These are phyloP conservation scores for Trichoderma asperelloides DNA, from an alignment of 495 filamentous ascomycete species.

Conservation along the genomic window DNA sequence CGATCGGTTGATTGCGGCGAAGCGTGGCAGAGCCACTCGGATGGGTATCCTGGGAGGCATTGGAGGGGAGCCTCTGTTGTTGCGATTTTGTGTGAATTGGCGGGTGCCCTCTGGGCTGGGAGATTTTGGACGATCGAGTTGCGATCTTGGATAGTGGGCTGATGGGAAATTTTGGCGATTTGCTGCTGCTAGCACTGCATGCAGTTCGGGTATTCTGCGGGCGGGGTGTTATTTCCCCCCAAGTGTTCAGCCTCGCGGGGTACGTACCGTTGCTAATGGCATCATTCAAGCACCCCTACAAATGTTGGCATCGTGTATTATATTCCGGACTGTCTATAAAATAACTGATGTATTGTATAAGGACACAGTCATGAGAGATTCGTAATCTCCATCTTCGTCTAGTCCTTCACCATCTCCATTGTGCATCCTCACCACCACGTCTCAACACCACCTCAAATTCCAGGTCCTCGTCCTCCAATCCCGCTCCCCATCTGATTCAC, in stretches of 20 bases:
- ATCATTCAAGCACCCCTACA: neutral
- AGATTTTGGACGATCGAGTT: conserved; percentile 9
- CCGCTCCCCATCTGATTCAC: conserved; percentile 40
- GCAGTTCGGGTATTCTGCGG: conserved; percentile 7
- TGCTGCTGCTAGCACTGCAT: neutral
- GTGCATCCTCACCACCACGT: neutral
- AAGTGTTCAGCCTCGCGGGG: neutral
- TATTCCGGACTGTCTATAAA: too few species aligned
- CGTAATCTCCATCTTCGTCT: neutral
- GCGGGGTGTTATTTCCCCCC: neutral
- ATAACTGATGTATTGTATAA: too few species aligned
- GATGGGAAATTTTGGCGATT: conserved; percentile 12
- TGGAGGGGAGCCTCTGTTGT: conserved; percentile 12
- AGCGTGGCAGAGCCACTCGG: conserved; percentile 28
- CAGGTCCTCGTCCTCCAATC: conserved; percentile 25
- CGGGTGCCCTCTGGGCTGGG: neutral
- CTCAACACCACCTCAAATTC: neutral
- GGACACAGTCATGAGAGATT: too few species aligned
- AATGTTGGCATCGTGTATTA: too few species aligned
- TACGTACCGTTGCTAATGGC: neutral
- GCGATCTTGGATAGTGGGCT: neutral
- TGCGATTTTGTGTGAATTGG: neutral
- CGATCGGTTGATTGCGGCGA: conserved; percentile 22
- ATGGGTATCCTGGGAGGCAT: conserved; percentile 48
- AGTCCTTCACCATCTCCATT: neutral